These are phyloP conservation scores for Lactarius trivialis DNA, from an alignment of 768 basidiomycete species.

Conservation along the genomic window DNA sequence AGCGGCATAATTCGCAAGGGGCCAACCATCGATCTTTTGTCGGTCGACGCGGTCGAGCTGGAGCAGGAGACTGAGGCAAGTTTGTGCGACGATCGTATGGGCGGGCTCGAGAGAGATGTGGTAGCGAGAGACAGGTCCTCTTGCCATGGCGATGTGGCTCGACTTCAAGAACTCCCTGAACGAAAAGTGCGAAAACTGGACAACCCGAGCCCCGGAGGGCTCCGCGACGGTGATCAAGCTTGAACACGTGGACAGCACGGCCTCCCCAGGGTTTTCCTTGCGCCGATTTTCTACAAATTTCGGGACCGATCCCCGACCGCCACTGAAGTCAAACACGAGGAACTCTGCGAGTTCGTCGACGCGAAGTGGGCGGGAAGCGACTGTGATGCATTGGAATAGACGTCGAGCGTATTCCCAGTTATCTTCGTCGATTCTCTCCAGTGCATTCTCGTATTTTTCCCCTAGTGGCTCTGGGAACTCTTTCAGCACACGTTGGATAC, in stretches of 20 bases:
- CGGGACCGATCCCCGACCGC: background rate
- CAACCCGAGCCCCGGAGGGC: background rate
- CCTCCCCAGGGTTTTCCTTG: background rate
- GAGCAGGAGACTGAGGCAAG: background rate
- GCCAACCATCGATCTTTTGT: background rate
- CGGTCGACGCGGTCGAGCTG: background rate
- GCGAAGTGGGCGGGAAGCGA: background rate
- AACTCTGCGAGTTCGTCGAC: background rate
- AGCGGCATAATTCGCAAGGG: background rate
- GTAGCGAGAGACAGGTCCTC: background rate
- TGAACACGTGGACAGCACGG: background rate
- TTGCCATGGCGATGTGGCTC: background rate
- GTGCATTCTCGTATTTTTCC: background rate
- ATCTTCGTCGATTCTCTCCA: background rate
- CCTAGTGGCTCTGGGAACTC: background rate
- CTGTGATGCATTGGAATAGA: background rate
- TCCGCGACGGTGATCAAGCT: background rate
- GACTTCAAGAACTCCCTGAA: constrained; percentile 3
- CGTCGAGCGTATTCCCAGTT: background rate
- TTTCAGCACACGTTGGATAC: background rate
- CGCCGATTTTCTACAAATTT: background rate
- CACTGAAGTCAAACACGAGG: background rate
- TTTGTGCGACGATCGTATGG: background rate
- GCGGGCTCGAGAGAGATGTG: background rate
- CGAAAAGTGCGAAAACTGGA: background rate